Evolutionary conservation across 208 protist species (phyloP), one percentile per base, ranked within the genome.

Genomic region (Acanthamoeba divionensis): DNA sequence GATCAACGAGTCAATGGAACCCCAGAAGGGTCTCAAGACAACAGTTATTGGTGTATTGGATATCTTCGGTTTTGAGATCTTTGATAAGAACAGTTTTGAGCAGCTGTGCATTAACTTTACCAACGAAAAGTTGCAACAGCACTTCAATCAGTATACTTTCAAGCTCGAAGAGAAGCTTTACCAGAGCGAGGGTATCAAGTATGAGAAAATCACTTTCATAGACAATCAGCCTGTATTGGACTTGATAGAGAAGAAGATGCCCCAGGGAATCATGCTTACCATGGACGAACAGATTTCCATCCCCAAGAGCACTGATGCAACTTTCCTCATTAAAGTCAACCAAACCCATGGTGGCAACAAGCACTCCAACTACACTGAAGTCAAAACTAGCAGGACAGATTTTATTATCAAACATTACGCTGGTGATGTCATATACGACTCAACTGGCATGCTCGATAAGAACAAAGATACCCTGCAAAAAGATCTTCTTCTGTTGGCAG

Each of bases 51-150:
- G 94, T 67, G 90, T 95, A 21, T 79, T 95, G 0, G 94, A 95
- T 67, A 93, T 94, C 66, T 95, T 93, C 88, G 77, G 77, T 48
- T 87, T 87, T 44, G 97, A 98, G 93, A 95, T 96, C 71, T 98
- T 98, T 91, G 55, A 95, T 33, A 55, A 92, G 41, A 97, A 97
- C 91, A 85, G 54, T 13, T 96, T 96, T 50, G 95, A 96, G 73
- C 95, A 96, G 73, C 63, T 96, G 7, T 96, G 95, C 60, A 96
- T 96, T 91, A 96, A 96, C 88, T 96, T 93, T 50, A 93, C 93
- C 65, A 96, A 96, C 66, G 95, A 96, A 67, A 95, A 71, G 62
- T 44, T 91, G 13, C 50, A 55, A 7, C 93, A 95, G 63, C 92
- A 90, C 89, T 96, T 96, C 66, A 95, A 92, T n/a, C 73, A 96